These are phyloP conservation scores for Colletotrichum scovillei DNA, from an alignment of 2,329 filamentous ascomycete genomes.

Conservation along the genomic window DNA sequence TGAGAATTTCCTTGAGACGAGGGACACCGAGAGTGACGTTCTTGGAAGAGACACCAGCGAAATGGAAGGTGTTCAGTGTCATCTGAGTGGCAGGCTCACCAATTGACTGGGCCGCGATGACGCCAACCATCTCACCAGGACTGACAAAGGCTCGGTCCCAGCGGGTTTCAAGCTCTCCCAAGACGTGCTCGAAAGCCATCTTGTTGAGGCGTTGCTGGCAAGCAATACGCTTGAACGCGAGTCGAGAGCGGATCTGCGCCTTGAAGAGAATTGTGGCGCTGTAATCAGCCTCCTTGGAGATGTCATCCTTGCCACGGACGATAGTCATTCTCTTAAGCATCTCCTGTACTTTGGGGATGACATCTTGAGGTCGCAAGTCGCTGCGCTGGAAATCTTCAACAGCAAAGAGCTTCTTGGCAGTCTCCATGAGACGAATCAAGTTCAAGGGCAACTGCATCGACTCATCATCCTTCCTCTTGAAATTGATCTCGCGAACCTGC, in stretches of 20 bases:
- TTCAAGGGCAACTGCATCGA: slow-evolving; percentile 94
- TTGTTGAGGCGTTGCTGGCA: slow-evolving; percentile 88
- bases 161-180: slow-evolving; percentile 89
- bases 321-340: slow-evolving; percentile 83
- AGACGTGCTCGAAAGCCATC: slow-evolving; percentile 89
- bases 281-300: slow-evolving; percentile 87
- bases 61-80: slow-evolving; percentile 99
- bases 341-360: slow-evolving; percentile 81
- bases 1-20: slow-evolving; percentile 98
- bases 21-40: slow-evolving; percentile 99
- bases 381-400: slow-evolving; percentile 88
- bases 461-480: slow-evolving; percentile 79
- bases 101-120: slow-evolving; percentile 96
- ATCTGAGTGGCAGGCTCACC: slow-evolving; percentile 99
- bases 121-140: slow-evolving; percentile 98
- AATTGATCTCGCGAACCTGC: slow-evolving; percentile 77
- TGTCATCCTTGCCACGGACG: slow-evolving; percentile 84
- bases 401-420: slow-evolving; percentile 89
- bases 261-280: slow-evolving; percentile 95
- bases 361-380: slow-evolving; percentile 88
- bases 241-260: slow-evolving; percentile 85
- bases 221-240: slow-evolving; percentile 94
- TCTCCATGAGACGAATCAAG: slow-evolving; percentile 89
- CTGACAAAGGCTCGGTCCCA: slow-evolving; percentile 88
- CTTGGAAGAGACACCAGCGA: slow-evolving; percentile 99